Conservation (phyloP, 345 rosid species). For the Syzygium oleosum region DNA sequence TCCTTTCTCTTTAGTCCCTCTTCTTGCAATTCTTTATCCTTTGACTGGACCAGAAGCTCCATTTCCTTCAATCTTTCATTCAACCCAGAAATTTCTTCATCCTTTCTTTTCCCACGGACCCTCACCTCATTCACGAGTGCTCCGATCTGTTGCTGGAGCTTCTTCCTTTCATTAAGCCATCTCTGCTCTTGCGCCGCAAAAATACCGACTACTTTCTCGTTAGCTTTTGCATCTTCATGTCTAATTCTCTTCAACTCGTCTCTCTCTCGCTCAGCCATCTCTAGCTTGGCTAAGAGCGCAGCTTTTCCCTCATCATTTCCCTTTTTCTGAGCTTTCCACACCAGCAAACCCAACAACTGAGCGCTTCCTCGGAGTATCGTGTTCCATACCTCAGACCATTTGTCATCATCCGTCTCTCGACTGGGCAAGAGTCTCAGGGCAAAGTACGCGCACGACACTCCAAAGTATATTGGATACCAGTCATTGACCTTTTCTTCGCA, state of each 20-base stretch:
- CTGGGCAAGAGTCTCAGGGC: constrained; percentile 36
- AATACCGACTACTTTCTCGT: constrained; percentile 86
- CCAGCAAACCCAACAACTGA: constrained; percentile 58
- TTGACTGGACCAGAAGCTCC: constrained; percentile 40
- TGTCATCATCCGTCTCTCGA: constrained; percentile 33
- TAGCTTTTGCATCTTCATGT: constrained; percentile 79
- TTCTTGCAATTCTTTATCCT: constrained; percentile 48
- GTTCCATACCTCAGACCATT: constrained; percentile 40
- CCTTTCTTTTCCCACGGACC: constrained; percentile 35
- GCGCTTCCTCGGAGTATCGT: constrained; percentile 58
- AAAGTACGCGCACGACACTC: constrained; percentile 60
- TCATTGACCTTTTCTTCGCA: constrained; percentile 22
- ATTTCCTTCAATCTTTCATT: constrained; percentile 45
- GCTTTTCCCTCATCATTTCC: constrained; percentile 11
- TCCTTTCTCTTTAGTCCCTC: constrained; percentile 41
- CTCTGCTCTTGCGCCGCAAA: constrained; percentile 79
- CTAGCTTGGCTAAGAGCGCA: constrained; percentile 40
- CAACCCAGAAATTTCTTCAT: constrained; percentile 32
- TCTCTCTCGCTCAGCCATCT: constrained; percentile 48
- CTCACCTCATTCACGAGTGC: constrained; percentile 52
- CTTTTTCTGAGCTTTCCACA: constrained; percentile 57
- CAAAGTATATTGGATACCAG: constrained; percentile 52
- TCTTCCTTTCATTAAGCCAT: constrained; percentile 70
- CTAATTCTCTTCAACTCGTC: constrained; percentile 53
- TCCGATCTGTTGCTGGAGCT: constrained; percentile 45